These are phyloP conservation scores for Quercus aquifolioides DNA, from an alignment of 306 rosid genomes.

Conservation along the genomic window DNA sequence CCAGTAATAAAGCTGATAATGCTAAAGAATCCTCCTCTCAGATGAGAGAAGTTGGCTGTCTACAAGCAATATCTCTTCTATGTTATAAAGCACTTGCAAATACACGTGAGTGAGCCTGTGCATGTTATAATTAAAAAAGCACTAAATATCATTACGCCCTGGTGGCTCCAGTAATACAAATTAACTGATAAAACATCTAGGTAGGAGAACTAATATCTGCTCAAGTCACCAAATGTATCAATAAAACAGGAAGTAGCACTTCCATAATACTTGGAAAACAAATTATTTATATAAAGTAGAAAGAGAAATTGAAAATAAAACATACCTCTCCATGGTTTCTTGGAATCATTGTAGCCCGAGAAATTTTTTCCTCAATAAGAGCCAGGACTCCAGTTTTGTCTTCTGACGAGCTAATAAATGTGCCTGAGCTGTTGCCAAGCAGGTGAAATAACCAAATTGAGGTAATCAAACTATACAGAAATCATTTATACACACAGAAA, in stretches of 20 bases:
- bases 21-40: too few species aligned
- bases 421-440: constrained; percentile 47
- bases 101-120: too few species aligned
- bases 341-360: constrained; percentile 56
- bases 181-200: too few species aligned
- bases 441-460: background rate
- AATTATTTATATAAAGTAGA: background rate
- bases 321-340: constrained; percentile 52
- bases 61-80: too few species aligned
- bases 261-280: background rate
- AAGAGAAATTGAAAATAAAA: background rate
- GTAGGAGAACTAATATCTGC: background rate
- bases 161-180: too few species aligned
- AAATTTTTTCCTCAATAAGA: constrained; percentile 53
- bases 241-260: background rate
- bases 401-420: constrained; percentile 51
- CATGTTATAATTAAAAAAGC: too few species aligned
- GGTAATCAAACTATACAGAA: background rate
- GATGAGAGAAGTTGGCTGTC: too few species aligned
- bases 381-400: constrained; percentile 47
- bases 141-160: too few species aligned
- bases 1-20: too few species aligned
- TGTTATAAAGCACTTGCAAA: too few species aligned
- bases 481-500: background rate
- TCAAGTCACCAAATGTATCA: background rate